Conservation (phyloP, 1,284 basidiomycete species). For the Acaromyces ingoldii region DNA sequence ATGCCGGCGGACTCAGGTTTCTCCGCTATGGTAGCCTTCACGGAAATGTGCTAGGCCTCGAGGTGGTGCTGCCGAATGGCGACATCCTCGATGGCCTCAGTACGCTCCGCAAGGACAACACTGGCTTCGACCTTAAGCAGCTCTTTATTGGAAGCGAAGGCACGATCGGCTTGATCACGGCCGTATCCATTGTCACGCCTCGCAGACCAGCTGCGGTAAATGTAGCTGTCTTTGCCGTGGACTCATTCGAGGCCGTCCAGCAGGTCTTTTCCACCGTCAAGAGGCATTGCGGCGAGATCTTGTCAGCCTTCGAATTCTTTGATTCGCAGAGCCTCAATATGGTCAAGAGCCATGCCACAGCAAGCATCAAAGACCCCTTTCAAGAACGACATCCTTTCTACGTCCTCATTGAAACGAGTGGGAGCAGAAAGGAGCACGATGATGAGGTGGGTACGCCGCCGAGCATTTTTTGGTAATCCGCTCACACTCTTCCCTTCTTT, state of each 20-base stretch:
- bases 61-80: conserved; percentile 91
- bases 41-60: conserved; percentile 91
- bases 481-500: too few species aligned
- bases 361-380: conserved; percentile 48
- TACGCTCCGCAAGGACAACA: conserved; percentile 89
- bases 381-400: conserved; percentile 57
- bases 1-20: conserved; percentile 90
- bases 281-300: conserved; percentile 81
- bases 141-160: conserved; percentile 97
- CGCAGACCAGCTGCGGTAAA: conserved; percentile 64
- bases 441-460: conserved; percentile 65
- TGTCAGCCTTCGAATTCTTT: conserved; percentile 96
- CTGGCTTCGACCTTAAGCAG: conserved; percentile 98
- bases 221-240: conserved; percentile 59
- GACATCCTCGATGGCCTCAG: conserved; percentile 59
- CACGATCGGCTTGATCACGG: conserved; percentile 90
- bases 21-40: conserved; percentile 93
- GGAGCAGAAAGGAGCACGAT: conserved; percentile 88
- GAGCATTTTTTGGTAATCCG: neutral
- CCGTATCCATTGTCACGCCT: conserved; percentile 89
- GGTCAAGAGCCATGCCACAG: conserved; percentile 62
- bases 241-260: conserved; percentile 59
- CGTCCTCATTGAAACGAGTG: conserved; percentile 87
- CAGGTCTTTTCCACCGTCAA: conserved; percentile 58
- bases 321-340: conserved; percentile 83